Base-by-base conservation (phyloP, 1,284 basidiomycete species). In the Boletellus deceptivus region DNA sequence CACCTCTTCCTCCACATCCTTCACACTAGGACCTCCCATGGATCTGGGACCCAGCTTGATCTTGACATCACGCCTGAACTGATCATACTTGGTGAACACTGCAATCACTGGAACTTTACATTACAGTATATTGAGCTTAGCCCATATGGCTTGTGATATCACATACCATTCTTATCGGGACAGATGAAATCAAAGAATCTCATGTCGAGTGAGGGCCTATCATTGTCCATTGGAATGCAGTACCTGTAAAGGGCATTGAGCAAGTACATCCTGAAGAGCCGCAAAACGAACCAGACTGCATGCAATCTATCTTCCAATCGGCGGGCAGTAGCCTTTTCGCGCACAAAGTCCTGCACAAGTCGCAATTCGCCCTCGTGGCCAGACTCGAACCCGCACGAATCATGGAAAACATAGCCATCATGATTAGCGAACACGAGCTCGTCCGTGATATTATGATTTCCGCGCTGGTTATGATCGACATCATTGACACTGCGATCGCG, bases 311-410 rank as follows among this genome's bases (percentile, higher is more conserved):
- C 31, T 31, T n/a, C 1, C 14, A 52, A 35, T 20, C 2, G 14
- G 1, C 1, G 2, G 2, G 50, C 29, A 13, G 29, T 50, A 13
- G 37, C 44, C 24, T 29, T 48, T 3, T 17, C 6, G 3, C 20
- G 29, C 11, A 50, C 37, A 14, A 52, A 52, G 3, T 51, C 8
- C 18, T 52, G 41, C 25, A 52, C 49, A 10, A 16, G 22, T 16
- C 2, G 22, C 13, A 52, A n/a, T 20, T 52, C 48, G 17, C 4
- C 10, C 18, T 37, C 48, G 29, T 27, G 6, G 13, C 50, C 42
- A 4, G 50, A 3, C 37, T 52, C 41, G 8, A 52, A 41, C 6
- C 51, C 51, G 17, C 37, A 41, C 20, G 38, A 52, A 41, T 52
- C 37, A 14, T 52, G 51, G 7, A 52, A 52, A 33, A 52, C 4